Base-by-base conservation (phyloP, 2,329 filamentous ascomycete species). In the Monosporascus sp. region DNA sequence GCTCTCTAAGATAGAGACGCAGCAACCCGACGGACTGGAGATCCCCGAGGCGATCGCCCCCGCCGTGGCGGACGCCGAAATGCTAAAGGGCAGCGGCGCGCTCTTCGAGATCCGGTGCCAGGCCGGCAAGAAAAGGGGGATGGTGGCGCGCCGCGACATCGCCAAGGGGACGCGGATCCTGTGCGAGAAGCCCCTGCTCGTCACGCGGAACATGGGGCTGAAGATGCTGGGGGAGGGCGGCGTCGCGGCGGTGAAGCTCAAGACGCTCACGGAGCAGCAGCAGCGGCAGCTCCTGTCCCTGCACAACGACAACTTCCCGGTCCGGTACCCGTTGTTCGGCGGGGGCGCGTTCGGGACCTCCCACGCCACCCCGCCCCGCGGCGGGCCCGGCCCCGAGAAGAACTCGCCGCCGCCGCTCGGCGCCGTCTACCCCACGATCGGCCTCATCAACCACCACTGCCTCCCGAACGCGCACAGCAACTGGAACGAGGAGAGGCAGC, bases 51-150 rank as follows among this genome's bases (percentile, higher is more conserved):
- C 31, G 9, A 34, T 14, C 31, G 4, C 9, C 9, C 31, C 31
- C 4, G 31, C 31, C 11, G 31, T 34, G 31, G 11, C 11, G 31
- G 31, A 34, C 31, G 31, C 31, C 9, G 31, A 34, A 5, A 14
- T 34, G 14, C 31, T 34, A 5, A 34, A 5, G 9, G 31, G 31
- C 31, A 5, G 3, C 31, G 31, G 31, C 2, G 31, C 11, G 5
- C 9, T 34, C 31, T 34, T 34, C 31, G 31, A 34, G 31, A 34
- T 34, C 9, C 31, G 31, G 31, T 14, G 31, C 31, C 31, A 39
- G 51, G 58, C 61, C 15, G 69, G 65, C n/a, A 73, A 70, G 61
- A 72, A 73, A 2, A 69, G 67, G 65, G 71, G 72, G 6, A 62
- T 77, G 8, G 54, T 75, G 47, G 72, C 73, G 8, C 64, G 41